A percentile compares a stretch with the other conserved stretches of the same genome.
These are phyloP conservation scores for Cetraspora pellucida DNA, from an alignment of 192 early-diverging fungal genomes.

Conservation along the genomic window DNA sequence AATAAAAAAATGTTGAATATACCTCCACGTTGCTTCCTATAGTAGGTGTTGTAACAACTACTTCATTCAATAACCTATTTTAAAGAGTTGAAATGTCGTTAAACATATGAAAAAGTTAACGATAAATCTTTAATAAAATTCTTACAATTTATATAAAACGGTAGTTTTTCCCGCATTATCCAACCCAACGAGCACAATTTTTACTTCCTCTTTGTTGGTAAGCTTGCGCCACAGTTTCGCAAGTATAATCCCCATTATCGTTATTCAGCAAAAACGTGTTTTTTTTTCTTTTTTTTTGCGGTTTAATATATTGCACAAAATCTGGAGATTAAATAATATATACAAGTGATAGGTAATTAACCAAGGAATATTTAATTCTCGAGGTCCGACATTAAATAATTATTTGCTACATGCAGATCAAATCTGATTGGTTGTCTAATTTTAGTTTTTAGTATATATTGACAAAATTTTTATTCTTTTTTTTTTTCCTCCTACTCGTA, in stretches of 20 bases:
- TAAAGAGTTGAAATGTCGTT: not conserved
- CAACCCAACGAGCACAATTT: constrained; percentile 71
- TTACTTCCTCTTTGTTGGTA: constrained; percentile 63
- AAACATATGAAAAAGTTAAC: not conserved
- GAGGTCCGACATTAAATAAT: not conserved
- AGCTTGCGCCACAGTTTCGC: constrained; percentile 62
- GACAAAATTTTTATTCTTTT: no score
- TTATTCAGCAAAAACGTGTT: constrained; percentile 21
- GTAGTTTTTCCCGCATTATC: constrained; percentile 78
- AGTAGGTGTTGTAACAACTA: constrained; percentile 68
- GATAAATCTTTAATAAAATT: not conserved
- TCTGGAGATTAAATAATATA: not conserved
- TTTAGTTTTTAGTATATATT: no score
- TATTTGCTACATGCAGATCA: not conserved
- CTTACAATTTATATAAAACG: constrained; percentile 62
- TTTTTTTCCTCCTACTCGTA: not conserved
- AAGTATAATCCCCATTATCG: constrained; percentile 63
- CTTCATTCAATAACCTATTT: constrained; percentile 58
- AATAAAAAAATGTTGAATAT: not conserved
- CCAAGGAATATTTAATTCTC: not conserved
- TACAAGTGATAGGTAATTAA: not conserved
- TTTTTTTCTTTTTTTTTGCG: not conserved
- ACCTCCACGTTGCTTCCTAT: constrained; percentile 71
- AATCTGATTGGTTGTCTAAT: constrained; percentile 1
- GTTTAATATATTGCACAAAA: not conserved